Base-by-base conservation (phyloP, 192 early-diverging fungal species). In the Gigaspora rosea region DNA sequence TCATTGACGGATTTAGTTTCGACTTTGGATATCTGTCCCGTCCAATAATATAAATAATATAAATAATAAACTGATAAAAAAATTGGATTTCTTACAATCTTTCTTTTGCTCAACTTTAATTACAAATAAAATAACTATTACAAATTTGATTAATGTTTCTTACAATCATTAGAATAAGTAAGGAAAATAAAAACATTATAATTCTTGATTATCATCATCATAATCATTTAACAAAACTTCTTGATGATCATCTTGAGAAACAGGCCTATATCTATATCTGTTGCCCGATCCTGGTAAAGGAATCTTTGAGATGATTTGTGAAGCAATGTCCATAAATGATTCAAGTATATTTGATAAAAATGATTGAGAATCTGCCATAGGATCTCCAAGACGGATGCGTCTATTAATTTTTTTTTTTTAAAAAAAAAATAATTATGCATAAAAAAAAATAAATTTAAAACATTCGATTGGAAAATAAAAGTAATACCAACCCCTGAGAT, bases 401-500 rank as follows among this genome's bases (percentile, higher is more conserved):
- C 67, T 69, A 69, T 41, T 27, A 27, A 27, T 27, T 27, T 27
- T n/a, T 22, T 13, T 36, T 68, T 8, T 33, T 67, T 20, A 47
- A 51, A 70, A 10, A 50, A 67, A 62, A 13, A 63, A 16, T 35
- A 3, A 7, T 32, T 20, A 63, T 41, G 41, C 41, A 41, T 41
- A 41, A 33, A 11, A 41, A 33, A 11, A 63, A 20, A 59, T 22
- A 22, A n/a, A 59, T 59, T 27, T 27, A 27, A n/a, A 27, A 27
- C 6, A n/a, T 58, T 22, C 15, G 15, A 70, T 22, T n/a, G 13
- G 22, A 11, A 8, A 49, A 32, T 3, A 8, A 6, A 13, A 11
- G 18, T 70, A 22, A 70, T 92, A 90, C 79, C 92, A 92, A 52
- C 94, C 89, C 41, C 7, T 41, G 41, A 41, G 41, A 41, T 41